A percentile compares a stretch with the other conserved stretches of the same genome.
Evolutionary conservation across 2,329 filamentous ascomycete genomes (phyloP).

Genomic region (Bipolaris victoriae): DNA sequence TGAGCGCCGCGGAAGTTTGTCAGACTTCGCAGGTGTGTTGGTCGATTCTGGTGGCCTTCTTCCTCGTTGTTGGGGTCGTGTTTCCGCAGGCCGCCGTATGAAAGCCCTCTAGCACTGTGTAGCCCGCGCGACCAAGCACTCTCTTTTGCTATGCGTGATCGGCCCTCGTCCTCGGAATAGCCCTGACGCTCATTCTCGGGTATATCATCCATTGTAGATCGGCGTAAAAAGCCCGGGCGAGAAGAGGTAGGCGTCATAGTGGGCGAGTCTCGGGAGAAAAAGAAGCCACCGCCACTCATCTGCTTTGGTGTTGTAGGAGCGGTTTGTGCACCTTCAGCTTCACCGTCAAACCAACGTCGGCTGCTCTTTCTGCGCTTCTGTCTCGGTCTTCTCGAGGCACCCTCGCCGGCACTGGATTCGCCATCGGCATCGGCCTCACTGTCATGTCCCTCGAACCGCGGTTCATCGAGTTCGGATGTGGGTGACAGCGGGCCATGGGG

Average conservation of each 20-base stretch:
- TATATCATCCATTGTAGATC: slow-evolving; percentile 57
- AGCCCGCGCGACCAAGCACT: slow-evolving; percentile 56
- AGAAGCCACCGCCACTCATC: slow-evolving; percentile 53
- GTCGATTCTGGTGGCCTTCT: slow-evolving; percentile 47
- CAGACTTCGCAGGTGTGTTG: slow-evolving; percentile 53
- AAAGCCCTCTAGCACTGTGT: slow-evolving; percentile 56
- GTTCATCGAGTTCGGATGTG: slow-evolving; percentile 56
- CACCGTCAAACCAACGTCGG: slow-evolving; percentile 59
- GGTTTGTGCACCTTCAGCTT: slow-evolving; percentile 62
- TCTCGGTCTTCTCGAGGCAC: slow-evolving; percentile 46
- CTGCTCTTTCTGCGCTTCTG: slow-evolving; percentile 68
- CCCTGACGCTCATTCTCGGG: slow-evolving; percentile 55
- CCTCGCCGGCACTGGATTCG: slow-evolving; percentile 84
- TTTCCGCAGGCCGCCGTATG: slow-evolving; percentile 49
- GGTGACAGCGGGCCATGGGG: slow-evolving; percentile 53
- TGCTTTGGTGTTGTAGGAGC: slow-evolving; percentile 70
- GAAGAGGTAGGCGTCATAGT: slow-evolving; percentile 38
- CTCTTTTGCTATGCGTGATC: slow-evolving; percentile 54
- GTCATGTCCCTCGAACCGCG: slow-evolving; percentile 62
- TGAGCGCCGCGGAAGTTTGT: slow-evolving; percentile 53
- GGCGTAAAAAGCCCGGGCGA: slow-evolving; percentile 59
- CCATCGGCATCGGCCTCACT: slow-evolving; percentile 80
- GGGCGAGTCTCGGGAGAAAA: slow-evolving; percentile 56
- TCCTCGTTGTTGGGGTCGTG: slow-evolving; percentile 43
- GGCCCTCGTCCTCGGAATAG: slow-evolving; percentile 59